Conservation (phyloP, 208 protist species). For the Giardia duodenalis region DNA sequence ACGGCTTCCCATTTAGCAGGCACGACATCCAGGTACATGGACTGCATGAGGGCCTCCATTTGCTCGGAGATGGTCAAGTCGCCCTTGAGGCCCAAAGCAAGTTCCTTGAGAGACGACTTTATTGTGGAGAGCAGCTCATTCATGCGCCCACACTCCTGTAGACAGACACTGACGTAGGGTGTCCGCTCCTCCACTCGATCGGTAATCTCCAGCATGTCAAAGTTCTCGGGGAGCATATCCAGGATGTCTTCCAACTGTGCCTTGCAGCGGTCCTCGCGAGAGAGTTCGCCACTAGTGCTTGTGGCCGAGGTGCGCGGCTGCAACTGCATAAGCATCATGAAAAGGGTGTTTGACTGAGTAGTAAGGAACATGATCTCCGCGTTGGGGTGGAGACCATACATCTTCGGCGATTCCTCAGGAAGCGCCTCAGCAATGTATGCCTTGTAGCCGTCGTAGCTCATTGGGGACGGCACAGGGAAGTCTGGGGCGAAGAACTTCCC, state of each 20-base stretch:
- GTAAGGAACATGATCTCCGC: constrained; percentile 93
- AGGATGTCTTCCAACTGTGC: constrained; percentile 52
- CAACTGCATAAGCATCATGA: constrained; percentile 80
- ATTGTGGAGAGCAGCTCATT: constrained; percentile 75
- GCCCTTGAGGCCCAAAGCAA: constrained; percentile 70
- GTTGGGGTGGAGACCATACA: constrained; percentile 93
- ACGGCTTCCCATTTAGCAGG: constrained; percentile 74
- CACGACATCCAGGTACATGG: constrained; percentile 58
- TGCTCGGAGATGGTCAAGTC: constrained; percentile 58
- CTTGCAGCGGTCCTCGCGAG: constrained; percentile 41
- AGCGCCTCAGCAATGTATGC: constrained; percentile 68
- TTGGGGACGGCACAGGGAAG: constrained; percentile 53
- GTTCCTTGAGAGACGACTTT: constrained; percentile 69
- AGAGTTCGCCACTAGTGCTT: constrained; percentile 55
- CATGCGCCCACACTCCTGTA: constrained; percentile 89
- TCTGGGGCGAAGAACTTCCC: constrained; percentile 66
- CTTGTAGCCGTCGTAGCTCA: constrained; percentile 74
- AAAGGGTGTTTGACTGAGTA: constrained; percentile 69
- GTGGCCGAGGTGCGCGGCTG: constrained; percentile 67
- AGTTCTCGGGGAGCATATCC: constrained; percentile 49
- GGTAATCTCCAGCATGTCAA: constrained; percentile 52
- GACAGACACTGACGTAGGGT: constrained; percentile 78
- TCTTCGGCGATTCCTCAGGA: constrained; percentile 67
- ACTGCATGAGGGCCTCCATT: constrained; percentile 57
- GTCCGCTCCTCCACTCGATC: constrained; percentile 65